Conservation (phyloP, 306 rosid species). For the Corylus americana region DNA sequence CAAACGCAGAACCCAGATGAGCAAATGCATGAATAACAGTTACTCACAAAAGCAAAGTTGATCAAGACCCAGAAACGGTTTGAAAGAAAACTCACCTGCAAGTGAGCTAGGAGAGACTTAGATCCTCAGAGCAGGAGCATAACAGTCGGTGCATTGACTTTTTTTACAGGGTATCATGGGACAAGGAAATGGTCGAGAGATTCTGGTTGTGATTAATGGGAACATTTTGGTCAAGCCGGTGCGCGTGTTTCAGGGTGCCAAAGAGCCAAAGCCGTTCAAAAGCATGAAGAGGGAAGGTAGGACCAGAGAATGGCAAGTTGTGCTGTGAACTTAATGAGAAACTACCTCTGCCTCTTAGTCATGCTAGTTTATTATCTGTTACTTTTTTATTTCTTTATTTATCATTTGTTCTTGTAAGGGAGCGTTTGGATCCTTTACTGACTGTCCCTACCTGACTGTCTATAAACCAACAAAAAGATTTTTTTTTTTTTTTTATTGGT, state of each 20-base stretch:
- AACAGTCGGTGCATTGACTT: constrained; percentile 61
- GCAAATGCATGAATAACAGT: not conserved
- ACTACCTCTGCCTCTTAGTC: not conserved
- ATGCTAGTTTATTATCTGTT: not conserved
- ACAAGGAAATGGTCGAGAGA: constrained; percentile 52
- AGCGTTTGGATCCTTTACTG: not conserved
- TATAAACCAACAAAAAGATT: not conserved
- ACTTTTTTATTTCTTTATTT: not conserved
- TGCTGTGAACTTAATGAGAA: constrained; percentile 30
- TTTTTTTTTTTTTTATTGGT: not conserved
- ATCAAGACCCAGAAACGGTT: constrained; percentile 24
- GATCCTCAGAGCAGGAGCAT: constrained; percentile 44
- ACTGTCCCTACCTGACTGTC: not conserved
- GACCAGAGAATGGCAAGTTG: constrained; percentile 20
- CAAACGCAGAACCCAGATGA: not conserved
- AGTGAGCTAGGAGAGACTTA: constrained; percentile 40
- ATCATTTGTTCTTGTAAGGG: not conserved
- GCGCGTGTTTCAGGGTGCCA: constrained; percentile 22
- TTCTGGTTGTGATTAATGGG: constrained; percentile 42
- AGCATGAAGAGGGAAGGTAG: constrained; percentile 24
- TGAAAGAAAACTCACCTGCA: constrained; percentile 25
- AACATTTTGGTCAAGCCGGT: constrained; percentile 15
- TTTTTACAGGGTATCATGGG: constrained; percentile 25
- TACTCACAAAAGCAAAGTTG: constrained; percentile 6
- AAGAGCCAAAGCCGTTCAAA: constrained; percentile 35